Conservation (phyloP, 179 eudicot species). For the Gypsophila paniculata region DNA sequence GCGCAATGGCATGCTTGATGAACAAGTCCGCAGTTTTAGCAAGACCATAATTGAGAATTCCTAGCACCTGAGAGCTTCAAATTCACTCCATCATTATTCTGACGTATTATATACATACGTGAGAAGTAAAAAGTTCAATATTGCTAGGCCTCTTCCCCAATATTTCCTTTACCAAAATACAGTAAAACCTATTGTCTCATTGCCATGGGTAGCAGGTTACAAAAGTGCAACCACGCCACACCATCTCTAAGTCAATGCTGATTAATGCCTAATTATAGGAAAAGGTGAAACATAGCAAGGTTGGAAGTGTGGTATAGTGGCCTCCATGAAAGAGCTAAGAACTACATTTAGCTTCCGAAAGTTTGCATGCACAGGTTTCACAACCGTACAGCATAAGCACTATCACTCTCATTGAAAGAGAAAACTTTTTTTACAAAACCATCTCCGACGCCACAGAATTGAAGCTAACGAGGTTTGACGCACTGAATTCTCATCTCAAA, state of each 20-base stretch:
- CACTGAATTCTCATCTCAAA: slow-evolving; percentile 3
- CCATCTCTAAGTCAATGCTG: not conserved
- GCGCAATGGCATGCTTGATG: slow-evolving; percentile 60
- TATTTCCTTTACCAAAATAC: not conserved
- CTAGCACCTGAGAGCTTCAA: slow-evolving; percentile 50
- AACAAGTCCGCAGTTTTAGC: slow-evolving; percentile 84
- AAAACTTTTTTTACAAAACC: not conserved
- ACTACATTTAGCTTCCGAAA: not conserved
- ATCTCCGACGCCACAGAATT: not conserved
- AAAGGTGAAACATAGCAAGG: not conserved
- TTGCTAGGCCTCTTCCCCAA: not conserved
- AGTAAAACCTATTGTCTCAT: not conserved
- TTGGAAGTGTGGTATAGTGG: slow-evolving; percentile 1
- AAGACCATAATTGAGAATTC: slow-evolving; percentile 75
- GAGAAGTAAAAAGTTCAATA: not conserved
- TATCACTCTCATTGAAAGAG: not conserved
- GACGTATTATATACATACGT: not conserved
- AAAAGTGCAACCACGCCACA: not conserved
- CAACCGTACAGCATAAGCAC: not conserved
- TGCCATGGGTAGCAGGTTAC: not conserved
- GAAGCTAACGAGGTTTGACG: not conserved
- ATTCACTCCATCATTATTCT: slow-evolving; percentile 2
- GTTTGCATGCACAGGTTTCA: not conserved
- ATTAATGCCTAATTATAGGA: not conserved
- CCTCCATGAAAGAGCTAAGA: not conserved